Conservation (phyloP, 495 filamentous ascomycete genomes). For the Pseudevernia furfuracea region DNA sequence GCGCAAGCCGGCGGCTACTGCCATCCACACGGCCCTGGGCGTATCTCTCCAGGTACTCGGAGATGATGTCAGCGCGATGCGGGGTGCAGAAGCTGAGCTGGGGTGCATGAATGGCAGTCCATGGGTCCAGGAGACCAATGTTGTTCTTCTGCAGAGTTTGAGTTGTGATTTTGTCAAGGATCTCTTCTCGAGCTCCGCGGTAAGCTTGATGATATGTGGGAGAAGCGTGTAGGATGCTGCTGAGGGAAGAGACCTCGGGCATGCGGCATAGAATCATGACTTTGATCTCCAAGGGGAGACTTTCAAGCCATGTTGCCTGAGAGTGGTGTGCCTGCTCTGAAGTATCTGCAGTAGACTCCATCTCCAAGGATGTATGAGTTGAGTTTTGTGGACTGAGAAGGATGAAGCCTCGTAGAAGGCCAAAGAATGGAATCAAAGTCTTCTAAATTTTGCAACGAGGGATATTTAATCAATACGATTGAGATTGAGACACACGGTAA, state of each 20-base stretch:
- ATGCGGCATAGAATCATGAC: background rate
- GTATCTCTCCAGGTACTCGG: background rate
- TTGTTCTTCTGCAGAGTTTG: background rate
- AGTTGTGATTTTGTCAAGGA: background rate
- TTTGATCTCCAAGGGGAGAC: background rate
- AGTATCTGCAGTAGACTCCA: background rate
- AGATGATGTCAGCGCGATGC: background rate
- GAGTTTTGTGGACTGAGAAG: background rate
- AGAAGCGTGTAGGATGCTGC: slow-evolving; percentile 3
- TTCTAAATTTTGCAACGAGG: background rate
- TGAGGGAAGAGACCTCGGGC: background rate
- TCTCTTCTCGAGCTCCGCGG: background rate
- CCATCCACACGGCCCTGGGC: background rate
- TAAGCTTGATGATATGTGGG: slow-evolving; percentile 3
- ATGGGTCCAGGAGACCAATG: background rate
- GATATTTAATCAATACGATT: too few relatives aligned
- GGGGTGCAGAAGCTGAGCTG: background rate
- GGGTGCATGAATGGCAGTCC: slow-evolving; percentile 2
- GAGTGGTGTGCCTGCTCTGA: background rate
- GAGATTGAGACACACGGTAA: too few relatives aligned
- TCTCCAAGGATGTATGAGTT: background rate
- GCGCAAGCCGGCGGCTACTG: background rate
- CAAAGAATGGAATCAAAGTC: background rate
- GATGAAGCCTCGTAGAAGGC: background rate
- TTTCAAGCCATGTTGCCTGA: background rate